Evolutionary conservation across 139 green algal genomes (phyloP).

Genomic region (Pseudopediastrum boryanum): DNA sequence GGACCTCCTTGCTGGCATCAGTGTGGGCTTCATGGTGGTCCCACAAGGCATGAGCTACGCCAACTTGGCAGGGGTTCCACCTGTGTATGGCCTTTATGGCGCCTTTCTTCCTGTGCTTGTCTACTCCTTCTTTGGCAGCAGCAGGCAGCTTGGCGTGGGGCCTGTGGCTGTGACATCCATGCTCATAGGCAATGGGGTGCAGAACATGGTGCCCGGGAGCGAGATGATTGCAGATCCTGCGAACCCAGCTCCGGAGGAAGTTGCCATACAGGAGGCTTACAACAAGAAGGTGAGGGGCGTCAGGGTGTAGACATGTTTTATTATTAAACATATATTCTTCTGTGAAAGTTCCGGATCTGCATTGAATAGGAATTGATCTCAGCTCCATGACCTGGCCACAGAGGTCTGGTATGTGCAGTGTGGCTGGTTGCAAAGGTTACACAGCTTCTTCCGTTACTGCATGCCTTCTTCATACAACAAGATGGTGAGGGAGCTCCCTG

Average conservation of each 20-base stretch:
- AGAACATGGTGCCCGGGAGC: constrained; percentile 22
- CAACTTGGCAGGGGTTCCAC: constrained; percentile 68
- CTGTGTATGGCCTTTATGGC: constrained; percentile 84
- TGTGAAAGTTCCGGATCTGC: no score
- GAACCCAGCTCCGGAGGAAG: constrained; percentile 40
- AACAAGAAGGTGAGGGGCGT: constrained; percentile 43
- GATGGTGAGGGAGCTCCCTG: no score
- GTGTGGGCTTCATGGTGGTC: constrained; percentile 80
- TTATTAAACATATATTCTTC: no score
- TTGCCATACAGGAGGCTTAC: constrained; percentile 48
- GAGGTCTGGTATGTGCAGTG: no score
- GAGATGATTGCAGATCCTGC: constrained; percentile 52
- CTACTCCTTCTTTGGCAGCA: constrained; percentile 80
- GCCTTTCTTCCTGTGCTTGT: constrained; percentile 81
- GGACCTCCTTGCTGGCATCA: constrained; percentile 75
- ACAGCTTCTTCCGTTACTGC: no score
- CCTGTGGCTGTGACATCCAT: constrained; percentile 56
- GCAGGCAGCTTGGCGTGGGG: constrained; percentile 54
- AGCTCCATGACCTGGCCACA: no score
- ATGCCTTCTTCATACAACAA: no score
- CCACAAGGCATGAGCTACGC: constrained; percentile 76
- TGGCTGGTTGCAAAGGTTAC: no score
- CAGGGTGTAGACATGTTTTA: no score
- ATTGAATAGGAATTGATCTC: no score
- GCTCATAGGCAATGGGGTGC: constrained; percentile 36